These are phyloP conservation scores for Sugiyamaella valdiviana DNA, from an alignment of 805 yeast genomes.

Conservation along the genomic window DNA sequence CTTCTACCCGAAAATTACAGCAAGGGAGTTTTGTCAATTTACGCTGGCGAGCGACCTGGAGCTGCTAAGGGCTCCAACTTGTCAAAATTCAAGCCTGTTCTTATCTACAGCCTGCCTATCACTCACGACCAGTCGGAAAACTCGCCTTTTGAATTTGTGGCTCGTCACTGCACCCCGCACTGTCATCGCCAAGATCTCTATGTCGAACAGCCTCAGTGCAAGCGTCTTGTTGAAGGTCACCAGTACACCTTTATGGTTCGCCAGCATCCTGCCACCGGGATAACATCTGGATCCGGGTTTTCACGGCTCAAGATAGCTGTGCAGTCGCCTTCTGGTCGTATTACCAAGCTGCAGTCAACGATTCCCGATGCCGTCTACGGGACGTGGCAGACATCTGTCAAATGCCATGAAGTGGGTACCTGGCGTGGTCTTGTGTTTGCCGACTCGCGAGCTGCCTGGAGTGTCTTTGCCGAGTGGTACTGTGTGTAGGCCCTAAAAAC, in stretches of 20 bases:
- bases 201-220: conserved; percentile 77
- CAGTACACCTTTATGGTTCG: conserved; percentile 59
- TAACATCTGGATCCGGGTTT: conserved; percentile 35
- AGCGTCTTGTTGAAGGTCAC: conserved; percentile 48
- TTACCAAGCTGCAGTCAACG: conserved; percentile 49
- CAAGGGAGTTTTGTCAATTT: conserved; percentile 69
- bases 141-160: conserved; percentile 61
- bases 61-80: conserved; percentile 1
- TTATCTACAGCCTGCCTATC: conserved; percentile 61
- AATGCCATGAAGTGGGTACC: conserved; percentile 64
- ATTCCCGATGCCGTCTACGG: conserved; percentile 36
- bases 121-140: conserved; percentile 57
- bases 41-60: conserved; percentile 56
- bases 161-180: conserved; percentile 64
- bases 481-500: conserved; percentile 44
- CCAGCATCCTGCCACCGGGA: conserved; percentile 54
- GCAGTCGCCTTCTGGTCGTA: conserved; percentile 80
- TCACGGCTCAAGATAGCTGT: conserved; percentile 56
- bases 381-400: conserved; percentile 53
- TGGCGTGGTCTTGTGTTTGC: conserved; percentile 82
- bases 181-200: conserved; percentile 70
- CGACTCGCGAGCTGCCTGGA: conserved; percentile 73
- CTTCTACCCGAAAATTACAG: conserved; percentile 62
- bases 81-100: conserved; percentile 49
- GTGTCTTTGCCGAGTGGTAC: conserved; percentile 87